These are phyloP conservation scores for Plectosphaerella plurivora DNA, from an alignment of 2,329 filamentous ascomycete genomes.

Conservation along the genomic window DNA sequence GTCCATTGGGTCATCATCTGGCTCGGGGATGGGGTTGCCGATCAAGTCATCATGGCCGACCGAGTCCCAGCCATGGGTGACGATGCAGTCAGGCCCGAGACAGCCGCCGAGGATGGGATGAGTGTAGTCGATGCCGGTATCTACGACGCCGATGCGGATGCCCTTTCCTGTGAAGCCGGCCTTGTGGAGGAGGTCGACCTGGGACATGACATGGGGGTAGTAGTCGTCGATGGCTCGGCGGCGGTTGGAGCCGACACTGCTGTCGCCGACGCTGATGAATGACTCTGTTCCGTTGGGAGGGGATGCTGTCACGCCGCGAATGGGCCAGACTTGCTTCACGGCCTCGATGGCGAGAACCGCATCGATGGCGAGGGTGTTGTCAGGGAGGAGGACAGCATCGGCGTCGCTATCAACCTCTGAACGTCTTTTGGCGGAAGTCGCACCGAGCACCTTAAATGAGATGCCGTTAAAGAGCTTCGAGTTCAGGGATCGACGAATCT, in stretches of 20 bases:
- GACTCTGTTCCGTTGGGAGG: background rate
- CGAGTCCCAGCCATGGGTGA: background rate
- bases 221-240: constrained; percentile 3
- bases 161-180: constrained; percentile 38
- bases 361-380: too few species aligned
- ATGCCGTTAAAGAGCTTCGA: constrained; percentile 18
- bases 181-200: constrained; percentile 32
- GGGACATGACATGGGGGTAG: constrained; percentile 21
- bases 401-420: constrained; percentile 1
- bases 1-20: constrained; percentile 14
- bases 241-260: background rate
- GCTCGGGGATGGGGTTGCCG: constrained; percentile 13
- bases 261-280: background rate
- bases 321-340: constrained; percentile 24
- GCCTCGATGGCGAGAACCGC: constrained; percentile 8
- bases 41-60: background rate
- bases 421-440: constrained; percentile 11
- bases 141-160: constrained; percentile 35
- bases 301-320: constrained; percentile 11
- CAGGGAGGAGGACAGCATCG: constrained; percentile 12
- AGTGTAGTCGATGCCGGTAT: constrained; percentile 38
- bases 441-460: constrained; percentile 15
- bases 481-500: constrained; percentile 14
- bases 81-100: background rate
- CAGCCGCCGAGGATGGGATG: constrained; percentile 22